Conservation (phyloP, 768 basidiomycete species). For the Suillus brevipes region DNA sequence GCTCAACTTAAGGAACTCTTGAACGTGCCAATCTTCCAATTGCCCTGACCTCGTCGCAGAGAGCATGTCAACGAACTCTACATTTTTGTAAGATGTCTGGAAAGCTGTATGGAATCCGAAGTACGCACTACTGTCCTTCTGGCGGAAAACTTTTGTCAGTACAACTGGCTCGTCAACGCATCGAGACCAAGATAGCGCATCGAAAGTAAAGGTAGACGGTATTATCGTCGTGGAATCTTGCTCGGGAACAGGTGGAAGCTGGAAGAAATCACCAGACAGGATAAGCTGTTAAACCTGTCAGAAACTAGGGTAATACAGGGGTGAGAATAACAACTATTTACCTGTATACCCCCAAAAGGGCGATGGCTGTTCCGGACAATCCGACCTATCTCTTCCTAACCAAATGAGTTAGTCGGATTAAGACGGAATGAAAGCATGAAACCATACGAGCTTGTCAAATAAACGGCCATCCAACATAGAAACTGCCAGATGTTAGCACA, state of each 20-base stretch:
- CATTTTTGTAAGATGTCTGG: neutral
- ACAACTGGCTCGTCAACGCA: constrained; percentile 49
- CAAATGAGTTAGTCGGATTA: neutral
- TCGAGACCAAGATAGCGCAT: constrained; percentile 57
- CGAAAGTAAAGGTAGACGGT: constrained; percentile 61
- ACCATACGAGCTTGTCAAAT: constrained; percentile 68
- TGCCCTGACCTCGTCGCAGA: constrained; percentile 95
- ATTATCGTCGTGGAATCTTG: constrained; percentile 50
- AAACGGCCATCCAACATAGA: constrained; percentile 74
- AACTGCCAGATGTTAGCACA: constrained; percentile 40
- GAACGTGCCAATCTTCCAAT: constrained; percentile 63
- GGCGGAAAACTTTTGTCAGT: constrained; percentile 70
- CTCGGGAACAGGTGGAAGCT: constrained; percentile 70
- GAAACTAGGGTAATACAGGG: neutral
- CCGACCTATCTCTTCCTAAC: constrained; percentile 40
- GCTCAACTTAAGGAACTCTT: constrained; percentile 64
- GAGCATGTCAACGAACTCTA: constrained; percentile 92
- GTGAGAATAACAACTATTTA: constrained; percentile 16
- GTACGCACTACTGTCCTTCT: constrained; percentile 54
- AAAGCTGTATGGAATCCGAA: neutral
- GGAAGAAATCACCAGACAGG: constrained; percentile 79
- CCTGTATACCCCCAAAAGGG: constrained; percentile 75
- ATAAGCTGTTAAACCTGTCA: constrained; percentile 50
- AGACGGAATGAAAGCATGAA: constrained; percentile 32
- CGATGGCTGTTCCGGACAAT: constrained; percentile 39